Evolutionary conservation across 441 rosid genomes (phyloP), one percentile per base, ranked within the genome.

Genomic region (Populus trichocarpa): DNA sequence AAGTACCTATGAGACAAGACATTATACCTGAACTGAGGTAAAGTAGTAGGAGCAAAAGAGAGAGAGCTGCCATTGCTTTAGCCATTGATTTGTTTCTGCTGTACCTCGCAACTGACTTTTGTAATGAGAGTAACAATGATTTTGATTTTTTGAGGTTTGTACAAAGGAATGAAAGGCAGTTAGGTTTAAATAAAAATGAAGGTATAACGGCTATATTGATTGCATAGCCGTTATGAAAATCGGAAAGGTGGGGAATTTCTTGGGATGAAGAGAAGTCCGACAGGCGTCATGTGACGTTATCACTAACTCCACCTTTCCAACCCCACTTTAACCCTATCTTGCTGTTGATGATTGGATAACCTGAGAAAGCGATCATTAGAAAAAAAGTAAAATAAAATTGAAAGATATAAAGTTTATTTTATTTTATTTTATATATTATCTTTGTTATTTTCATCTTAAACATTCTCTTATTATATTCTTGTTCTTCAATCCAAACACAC

Each of bases 171-270:
- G 61, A 35, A 70, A 71, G 28, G 38, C 8, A 11, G 25, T 8
- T n/a, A 50, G 7, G 32, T 23, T 18, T 6, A 12, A 1, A 42
- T 71, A 14, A 50, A 46, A 71, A 46, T 0, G 59, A 50, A 5
- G 36, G 9, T 13, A 20, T 20, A 72, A 72, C 75, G 75, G 75
- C 67, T 72, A 53, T 53, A 53, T 30, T 72, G 14, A 53, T 53
- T 72, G 65, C 36, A 53, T 23, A 72, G 66, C 75, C 75, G 66
- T 72, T 72, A 30, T 28, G 35, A 38, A 71, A 50, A 13, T 11
- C 20, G 57, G 20, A 46, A 46, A 46, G 18, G 57, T 13, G 0
- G 12, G 36, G 32, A 42, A 71, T 71, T 11, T 71, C 18, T 8
- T 13, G 64, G 64, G 36, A 46, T 22, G 13, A 25, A 16, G 18